A percentile compares a stretch with the other conserved stretches of the same genome.
These are phyloP conservation scores for Dothistroma septosporum DNA, from an alignment of 2,329 filamentous ascomycete genomes.

Conservation along the genomic window DNA sequence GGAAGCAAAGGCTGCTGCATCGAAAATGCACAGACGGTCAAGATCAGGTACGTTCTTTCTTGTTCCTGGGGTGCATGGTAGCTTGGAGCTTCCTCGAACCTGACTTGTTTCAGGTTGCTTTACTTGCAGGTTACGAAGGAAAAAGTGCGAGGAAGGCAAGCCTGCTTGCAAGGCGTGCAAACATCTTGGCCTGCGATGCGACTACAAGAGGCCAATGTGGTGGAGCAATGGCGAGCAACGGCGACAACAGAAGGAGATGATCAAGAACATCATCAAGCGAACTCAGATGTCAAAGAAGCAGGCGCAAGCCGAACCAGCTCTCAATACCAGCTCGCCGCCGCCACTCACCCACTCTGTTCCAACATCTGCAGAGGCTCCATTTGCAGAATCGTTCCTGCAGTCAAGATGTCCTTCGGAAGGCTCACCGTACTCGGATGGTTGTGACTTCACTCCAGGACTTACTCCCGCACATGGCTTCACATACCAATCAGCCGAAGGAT, in stretches of 20 bases:
- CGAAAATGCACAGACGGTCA: constrained; percentile 87
- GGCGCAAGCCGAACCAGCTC: constrained; percentile 38
- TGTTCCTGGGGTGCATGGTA: constrained; percentile 34
- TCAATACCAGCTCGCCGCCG: constrained; percentile 62
- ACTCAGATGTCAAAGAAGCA: constrained; percentile 92
- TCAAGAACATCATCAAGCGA: constrained; percentile 96
- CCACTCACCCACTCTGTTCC: constrained; percentile 69
- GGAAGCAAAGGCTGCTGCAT: constrained; percentile 58
- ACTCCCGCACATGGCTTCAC: constrained; percentile 37
- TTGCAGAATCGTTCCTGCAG: constrained; percentile 68
- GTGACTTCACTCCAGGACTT: constrained; percentile 49
- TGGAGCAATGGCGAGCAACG: constrained; percentile 92
- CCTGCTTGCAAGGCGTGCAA: constrained; percentile 61
- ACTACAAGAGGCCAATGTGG: constrained; percentile 96
- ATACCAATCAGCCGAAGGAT: constrained; percentile 52
- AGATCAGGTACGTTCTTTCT: constrained; percentile 70
- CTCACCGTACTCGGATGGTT: constrained; percentile 65
- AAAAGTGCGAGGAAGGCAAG: constrained; percentile 67
- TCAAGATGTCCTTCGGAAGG: constrained; percentile 75
- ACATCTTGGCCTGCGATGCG: constrained; percentile 77
- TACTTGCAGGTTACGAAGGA: constrained; percentile 63
- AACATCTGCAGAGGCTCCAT: constrained; percentile 61
- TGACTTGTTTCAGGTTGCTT: constrained; percentile 56
- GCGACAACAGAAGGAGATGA: constrained; percentile 82
- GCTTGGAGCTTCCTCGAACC: constrained; percentile 19